Percentiles rank a stretch among this genome's conserved stretches.
These are phyloP conservation scores for Endogone sp. DNA, from an alignment of 192 early-diverging fungal species.

Conservation along the genomic window DNA sequence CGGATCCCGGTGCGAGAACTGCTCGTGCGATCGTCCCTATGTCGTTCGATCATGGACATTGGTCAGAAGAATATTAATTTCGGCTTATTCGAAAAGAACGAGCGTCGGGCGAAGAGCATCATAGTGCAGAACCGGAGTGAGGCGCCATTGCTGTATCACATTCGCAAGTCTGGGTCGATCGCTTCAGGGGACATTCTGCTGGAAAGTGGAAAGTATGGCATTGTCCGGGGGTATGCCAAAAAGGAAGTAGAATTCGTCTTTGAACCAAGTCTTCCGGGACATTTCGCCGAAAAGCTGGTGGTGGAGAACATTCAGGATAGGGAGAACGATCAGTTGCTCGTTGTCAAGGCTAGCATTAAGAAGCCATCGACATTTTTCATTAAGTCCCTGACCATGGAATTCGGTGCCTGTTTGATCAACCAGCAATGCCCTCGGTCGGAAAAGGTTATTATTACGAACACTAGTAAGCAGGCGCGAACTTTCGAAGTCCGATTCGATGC, in stretches of 20 bases:
- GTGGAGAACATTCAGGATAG: slow-evolving; percentile 90
- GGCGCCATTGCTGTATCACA: slow-evolving; percentile 83
- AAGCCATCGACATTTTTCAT: slow-evolving; percentile 87
- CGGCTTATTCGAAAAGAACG: slow-evolving; percentile 84
- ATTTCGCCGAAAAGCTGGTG: slow-evolving; percentile 78
- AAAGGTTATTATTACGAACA: slow-evolving; percentile 76
- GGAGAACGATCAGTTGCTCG: slow-evolving; percentile 71
- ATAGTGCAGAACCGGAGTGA: slow-evolving; percentile 89
- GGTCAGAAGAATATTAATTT: slow-evolving; percentile 98
- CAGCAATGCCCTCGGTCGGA: slow-evolving; percentile 47
- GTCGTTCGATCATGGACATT: slow-evolving; percentile 83
- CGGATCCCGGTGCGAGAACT: slow-evolving; percentile 87
- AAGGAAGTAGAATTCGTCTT: slow-evolving; percentile 93
- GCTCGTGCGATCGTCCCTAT: slow-evolving; percentile 81
- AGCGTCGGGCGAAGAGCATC: slow-evolving; percentile 81
- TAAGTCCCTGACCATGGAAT: slow-evolving; percentile 65
- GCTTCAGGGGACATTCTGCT: slow-evolving; percentile 89
- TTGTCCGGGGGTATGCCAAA: slow-evolving; percentile 87
- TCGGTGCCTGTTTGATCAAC: slow-evolving; percentile 65
- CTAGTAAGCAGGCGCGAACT: slow-evolving; percentile 70
- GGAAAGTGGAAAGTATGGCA: slow-evolving; percentile 73
- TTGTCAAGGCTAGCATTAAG: slow-evolving; percentile 86
- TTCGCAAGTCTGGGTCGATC: slow-evolving; percentile 93
- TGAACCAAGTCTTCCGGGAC: slow-evolving; percentile 83
- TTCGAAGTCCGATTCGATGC: slow-evolving; percentile 78